Conservation (phyloP, 2,329 filamentous ascomycete species). For the Metarhizium brunneum region DNA sequence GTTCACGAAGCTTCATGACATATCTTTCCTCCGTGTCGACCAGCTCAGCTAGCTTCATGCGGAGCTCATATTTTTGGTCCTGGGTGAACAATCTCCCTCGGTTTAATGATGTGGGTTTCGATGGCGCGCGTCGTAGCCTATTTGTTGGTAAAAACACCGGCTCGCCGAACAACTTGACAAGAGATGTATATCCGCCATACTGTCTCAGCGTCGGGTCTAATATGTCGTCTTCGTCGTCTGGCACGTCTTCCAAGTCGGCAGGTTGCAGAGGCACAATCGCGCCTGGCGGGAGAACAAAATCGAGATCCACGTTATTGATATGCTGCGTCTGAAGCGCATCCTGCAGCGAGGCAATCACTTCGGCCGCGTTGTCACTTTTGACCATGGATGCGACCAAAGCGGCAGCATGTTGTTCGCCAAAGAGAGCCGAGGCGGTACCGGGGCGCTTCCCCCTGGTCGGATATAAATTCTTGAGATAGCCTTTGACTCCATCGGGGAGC, state of each 20-base stretch:
- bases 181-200: conserved; percentile 68
- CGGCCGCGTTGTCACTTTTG: conserved; percentile 65
- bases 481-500: conserved; percentile 68
- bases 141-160: conserved; percentile 81
- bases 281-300: conserved; percentile 74
- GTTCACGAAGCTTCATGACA: conserved; percentile 74
- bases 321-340: conserved; percentile 72
- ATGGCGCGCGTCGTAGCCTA: conserved; percentile 74
- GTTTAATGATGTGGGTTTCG: conserved; percentile 73
- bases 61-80: conserved; percentile 73
- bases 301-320: conserved; percentile 77
- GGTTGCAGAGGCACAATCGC: conserved; percentile 58
- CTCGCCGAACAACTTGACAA: conserved; percentile 74
- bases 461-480: conserved; percentile 52
- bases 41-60: conserved; percentile 82
- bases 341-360: conserved; percentile 64
- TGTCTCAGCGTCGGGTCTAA: conserved; percentile 55
- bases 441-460: conserved; percentile 48
- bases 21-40: conserved; percentile 93
- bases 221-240: conserved; percentile 56
- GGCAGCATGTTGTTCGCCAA: conserved; percentile 87
- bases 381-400: conserved; percentile 80
- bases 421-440: conserved; percentile 59
- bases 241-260: conserved; percentile 49
- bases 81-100: conserved; percentile 68